Evolutionary conservation across 495 filamentous ascomycete species (phyloP).

Genomic region (Xylaria palmicola): DNA sequence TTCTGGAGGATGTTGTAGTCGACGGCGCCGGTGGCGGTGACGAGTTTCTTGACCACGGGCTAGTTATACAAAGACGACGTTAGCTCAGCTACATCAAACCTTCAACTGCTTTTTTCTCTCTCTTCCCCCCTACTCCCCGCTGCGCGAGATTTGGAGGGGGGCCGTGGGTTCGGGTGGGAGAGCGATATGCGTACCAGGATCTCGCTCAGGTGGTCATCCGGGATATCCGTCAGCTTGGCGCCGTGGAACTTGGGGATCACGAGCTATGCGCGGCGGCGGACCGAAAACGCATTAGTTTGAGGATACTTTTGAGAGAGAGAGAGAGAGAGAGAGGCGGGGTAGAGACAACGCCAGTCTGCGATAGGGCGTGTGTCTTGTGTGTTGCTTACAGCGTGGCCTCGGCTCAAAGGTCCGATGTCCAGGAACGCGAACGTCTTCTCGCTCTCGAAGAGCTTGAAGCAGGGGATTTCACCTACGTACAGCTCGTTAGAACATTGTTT

Average conservation of each 20-base stretch:
- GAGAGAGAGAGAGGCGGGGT: too few species aligned
- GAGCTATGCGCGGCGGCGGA: conserved; percentile 55
- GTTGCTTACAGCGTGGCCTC: conserved; percentile 73
- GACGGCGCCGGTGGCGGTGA: conserved; percentile 65
- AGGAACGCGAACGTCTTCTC: conserved; percentile 95
- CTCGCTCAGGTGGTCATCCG: conserved; percentile 82
- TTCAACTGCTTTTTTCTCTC: background rate
- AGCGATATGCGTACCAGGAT: conserved; percentile 61
- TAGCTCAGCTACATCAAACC: conserved; percentile 3
- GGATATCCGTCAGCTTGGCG: conserved; percentile 87
- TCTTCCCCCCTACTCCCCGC: too few species aligned
- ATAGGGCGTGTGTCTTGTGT: too few species aligned
- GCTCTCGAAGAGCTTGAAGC: conserved; percentile 90
- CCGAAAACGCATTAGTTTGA: background rate
- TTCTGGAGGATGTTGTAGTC: conserved; percentile 97
- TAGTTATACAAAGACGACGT: conserved; percentile 24
- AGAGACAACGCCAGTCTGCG: too few species aligned
- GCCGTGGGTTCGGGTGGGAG: background rate
- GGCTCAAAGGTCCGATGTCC: conserved; percentile 85
- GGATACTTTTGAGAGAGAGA: background rate
- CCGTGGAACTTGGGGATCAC: conserved; percentile 97
- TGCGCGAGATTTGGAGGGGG: too few species aligned
- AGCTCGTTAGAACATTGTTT: conserved; percentile 1
- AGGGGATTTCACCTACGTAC: conserved; percentile 80
- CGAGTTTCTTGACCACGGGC: conserved; percentile 88